A percentile compares a stretch with the other conserved stretches of the same genome.
Conservation (phyloP, 805 yeast species). For the Pichia eremophila region DNA sequence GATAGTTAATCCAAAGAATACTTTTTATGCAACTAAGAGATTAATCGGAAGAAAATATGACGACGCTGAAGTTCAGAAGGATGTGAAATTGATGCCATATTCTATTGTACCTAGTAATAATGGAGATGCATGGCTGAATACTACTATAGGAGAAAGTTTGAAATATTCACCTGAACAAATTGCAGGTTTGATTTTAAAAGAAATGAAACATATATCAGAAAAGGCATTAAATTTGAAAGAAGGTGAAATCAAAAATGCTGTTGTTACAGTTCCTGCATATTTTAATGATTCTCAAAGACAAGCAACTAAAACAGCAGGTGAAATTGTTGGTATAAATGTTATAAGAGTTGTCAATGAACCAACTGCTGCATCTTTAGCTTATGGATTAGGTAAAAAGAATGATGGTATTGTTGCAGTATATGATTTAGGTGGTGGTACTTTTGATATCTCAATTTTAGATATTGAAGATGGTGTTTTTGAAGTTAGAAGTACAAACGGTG, state of each 20-base stretch:
- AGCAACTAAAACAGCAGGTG: slow-evolving; percentile 93
- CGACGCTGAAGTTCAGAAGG: slow-evolving; percentile 86
- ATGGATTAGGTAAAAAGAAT: slow-evolving; percentile 71
- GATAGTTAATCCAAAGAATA: slow-evolving; percentile 87
- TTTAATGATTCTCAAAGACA: slow-evolving; percentile 85
- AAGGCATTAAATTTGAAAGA: slow-evolving; percentile 45
- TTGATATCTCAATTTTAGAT: slow-evolving; percentile 90
- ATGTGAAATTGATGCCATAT: slow-evolving; percentile 81
- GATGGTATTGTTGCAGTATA: slow-evolving; percentile 77
- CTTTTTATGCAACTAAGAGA: slow-evolving; percentile 90
- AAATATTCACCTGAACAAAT: slow-evolving; percentile 91
- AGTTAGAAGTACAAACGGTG: slow-evolving; percentile 92
- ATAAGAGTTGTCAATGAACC: slow-evolving; percentile 83
- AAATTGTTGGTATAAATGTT: slow-evolving; percentile 84
- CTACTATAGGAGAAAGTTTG: slow-evolving; percentile 57
- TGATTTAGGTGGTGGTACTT: slow-evolving; percentile 97
- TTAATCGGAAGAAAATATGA: slow-evolving; percentile 88
- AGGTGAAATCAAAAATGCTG: slow-evolving; percentile 76
- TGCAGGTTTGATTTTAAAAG: slow-evolving; percentile 85
- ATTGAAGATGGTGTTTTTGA: slow-evolving; percentile 96
- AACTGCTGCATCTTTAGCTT: slow-evolving; percentile 86
- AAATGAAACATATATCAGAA: slow-evolving; percentile 95
- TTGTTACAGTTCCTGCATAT: slow-evolving; percentile 83
- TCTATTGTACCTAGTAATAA: slow-evolving; percentile 73
- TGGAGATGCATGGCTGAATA: slow-evolving; percentile 93